Evolutionary conservation across 1,139 yeast species (phyloP), one percentile per base, ranked within the genome.

Genomic region (Meyerozyma guilliermondii): DNA sequence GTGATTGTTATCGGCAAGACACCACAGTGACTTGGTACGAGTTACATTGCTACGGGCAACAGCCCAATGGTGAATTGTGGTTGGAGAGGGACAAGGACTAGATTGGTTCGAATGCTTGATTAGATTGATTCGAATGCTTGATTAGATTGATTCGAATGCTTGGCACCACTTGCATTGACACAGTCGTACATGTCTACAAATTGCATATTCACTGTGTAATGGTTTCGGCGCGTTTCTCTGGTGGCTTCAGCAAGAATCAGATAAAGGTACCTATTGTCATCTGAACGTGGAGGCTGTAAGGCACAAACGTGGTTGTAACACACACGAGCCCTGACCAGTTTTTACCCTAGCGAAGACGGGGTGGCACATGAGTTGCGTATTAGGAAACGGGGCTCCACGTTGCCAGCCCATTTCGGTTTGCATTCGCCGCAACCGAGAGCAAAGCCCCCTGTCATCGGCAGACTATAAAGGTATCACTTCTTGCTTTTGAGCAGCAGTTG

Each of bases 321-420:
- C 33, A 29, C 33, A 29, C 33, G 33, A 29, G 33, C 33, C 33
- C 33, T 29, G 33, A 20, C 22, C 22, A 4, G 22, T 20, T 20
- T 20, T 20, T 2, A 6, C 20, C 22, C 22, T 20, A 20, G 22
- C 6, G 22, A 20, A 20, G 22, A 20, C 22, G 22, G 22, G 22
- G 22, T 3, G 13, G 20, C 33, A 29, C 33, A 29, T 29, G 33
- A 7, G 20, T 20, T 18, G 36, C 36, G 18, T 10, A 17, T 33
- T 17, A 6, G 36, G 36, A 33, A 33, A 33, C 23, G 23, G 24
- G 36, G 24, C n/a, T 17, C 24, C 36, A 33, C 36, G 36, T 33
- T 33, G 24, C 24, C 36, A 11, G 13, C 24, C 36, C 24, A 33
- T 33, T 33, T 30, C 11, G 36, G 24, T 3, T 11, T 20, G 14